Evolutionary conservation across 345 rosid species (phyloP), one percentile per base, ranked within the genome.

Genomic region (Cardamine chenopodiifolia): DNA sequence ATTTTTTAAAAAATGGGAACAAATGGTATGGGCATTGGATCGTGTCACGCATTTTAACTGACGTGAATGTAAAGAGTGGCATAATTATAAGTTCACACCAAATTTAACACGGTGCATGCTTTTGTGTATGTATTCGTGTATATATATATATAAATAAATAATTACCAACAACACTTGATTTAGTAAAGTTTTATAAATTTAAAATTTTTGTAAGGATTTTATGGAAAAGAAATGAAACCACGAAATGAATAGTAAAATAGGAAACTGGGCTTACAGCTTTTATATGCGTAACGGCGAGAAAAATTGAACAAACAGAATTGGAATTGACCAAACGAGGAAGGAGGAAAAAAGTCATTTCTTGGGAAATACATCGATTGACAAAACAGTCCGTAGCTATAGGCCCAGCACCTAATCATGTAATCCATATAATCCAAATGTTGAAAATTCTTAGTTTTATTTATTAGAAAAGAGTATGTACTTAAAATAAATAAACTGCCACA

Each of bases 11-110:
- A 32, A 34, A 15, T 53, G 15, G 19, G 40, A 74, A 48, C 40
- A 18, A 66, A 57, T 56, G 53, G 66, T 53, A 61, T 75, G 74
- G 57, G 49, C 23, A 40, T 0, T 61, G 64, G 70, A 62, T 69
- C 65, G 79, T 68, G 63, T 75, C 64, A 76, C 70, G 70, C 62
- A 75, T 75, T 75, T 75, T 75, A 50, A 53, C 74, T 52, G 64
- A 76, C 66, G 71, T 70, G 59, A 76, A 35, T 68, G 23, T 62
- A 61, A 68, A 61, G 39, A 61, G 34, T 52, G 57, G 58, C 22
- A 69, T 70, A 44, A 69, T 25, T 42, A 22, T 61, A 75, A 61
- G 58, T 75, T 55, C 75, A 76, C 66, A 70, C 71, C 75, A 63
- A 29, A 68, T 68, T 60, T 68, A 34, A 49, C 56, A 45, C 12